A percentile compares a stretch with the other conserved stretches of the same genome.
phyloP scores from a whole-genome alignment of 768 basidiomycete genomes.

The Suillus occidentalis region DNA sequence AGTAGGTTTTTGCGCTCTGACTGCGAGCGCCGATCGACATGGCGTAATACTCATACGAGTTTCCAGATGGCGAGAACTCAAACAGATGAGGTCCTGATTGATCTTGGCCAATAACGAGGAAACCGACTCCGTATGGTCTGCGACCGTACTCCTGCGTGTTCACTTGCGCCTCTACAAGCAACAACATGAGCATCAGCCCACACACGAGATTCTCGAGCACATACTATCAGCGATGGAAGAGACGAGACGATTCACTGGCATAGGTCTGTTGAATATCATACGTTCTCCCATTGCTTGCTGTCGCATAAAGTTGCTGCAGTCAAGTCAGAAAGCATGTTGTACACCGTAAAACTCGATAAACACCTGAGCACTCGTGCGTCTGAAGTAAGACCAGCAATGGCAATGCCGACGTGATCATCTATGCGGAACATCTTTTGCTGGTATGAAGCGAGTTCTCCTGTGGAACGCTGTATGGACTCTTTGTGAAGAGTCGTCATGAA shows the following conservation, averaged over 20 bases:
- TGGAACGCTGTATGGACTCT: constrained; percentile 71
- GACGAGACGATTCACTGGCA: constrained; percentile 93
- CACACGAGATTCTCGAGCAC: constrained; percentile 31
- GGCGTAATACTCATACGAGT: constrained; percentile 96
- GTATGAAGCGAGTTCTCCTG: constrained; percentile 97
- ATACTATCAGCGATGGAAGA: constrained; percentile 92
- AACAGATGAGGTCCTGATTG: constrained; percentile 97
- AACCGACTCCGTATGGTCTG: constrained; percentile 97
- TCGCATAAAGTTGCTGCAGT: constrained; percentile 92
- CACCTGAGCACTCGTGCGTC: constrained; percentile 97
- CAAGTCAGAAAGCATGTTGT: constrained; percentile 7
- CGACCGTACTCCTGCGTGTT: constrained; percentile 99
- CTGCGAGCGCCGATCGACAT: constrained; percentile 98
- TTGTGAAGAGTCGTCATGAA: constrained; percentile 9
- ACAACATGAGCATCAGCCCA: constrained; percentile 8
- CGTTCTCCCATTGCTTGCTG: constrained; percentile 95
- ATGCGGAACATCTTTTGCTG: constrained; percentile 99
- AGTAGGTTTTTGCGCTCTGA: constrained; percentile 98
- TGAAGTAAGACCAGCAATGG: constrained; percentile 97
- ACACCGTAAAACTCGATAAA: not conserved
- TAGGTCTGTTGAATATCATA: constrained; percentile 94
- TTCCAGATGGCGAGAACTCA: constrained; percentile 97
- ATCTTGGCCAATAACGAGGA: constrained; percentile 95
- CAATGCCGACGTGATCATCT: constrained; percentile 99
- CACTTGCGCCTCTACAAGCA: constrained; percentile 83